Percentiles rank a stretch among this genome's conserved stretches.
These are phyloP conservation scores for Podospora australis DNA, from an alignment of 495 filamentous ascomycete genomes.

Conservation along the genomic window DNA sequence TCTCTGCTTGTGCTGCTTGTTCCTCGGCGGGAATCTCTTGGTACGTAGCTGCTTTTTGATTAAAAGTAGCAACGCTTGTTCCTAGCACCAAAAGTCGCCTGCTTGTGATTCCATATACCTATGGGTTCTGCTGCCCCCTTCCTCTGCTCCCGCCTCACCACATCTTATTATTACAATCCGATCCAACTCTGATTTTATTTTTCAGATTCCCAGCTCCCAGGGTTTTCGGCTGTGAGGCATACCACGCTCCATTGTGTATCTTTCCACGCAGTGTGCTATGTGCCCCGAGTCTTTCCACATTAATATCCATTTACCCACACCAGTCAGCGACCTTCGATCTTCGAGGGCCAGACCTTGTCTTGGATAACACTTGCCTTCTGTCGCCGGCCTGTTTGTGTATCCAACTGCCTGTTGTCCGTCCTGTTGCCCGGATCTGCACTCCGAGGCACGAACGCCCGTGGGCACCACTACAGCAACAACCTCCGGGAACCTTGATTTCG, in stretches of 20 bases:
- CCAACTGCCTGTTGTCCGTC: conserved; percentile 4
- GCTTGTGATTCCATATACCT: conserved; percentile 3
- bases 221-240: conserved; percentile 1
- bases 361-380: conserved; percentile 20
- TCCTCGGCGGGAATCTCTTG: not conserved
- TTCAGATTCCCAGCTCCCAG: conserved; percentile 25
- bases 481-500: not conserved
- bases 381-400: conserved; percentile 17
- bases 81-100: conserved; percentile 10
- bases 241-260: conserved; percentile 16
- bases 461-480: not conserved
- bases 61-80: conserved; percentile 1
- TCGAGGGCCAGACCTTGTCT: conserved; percentile 31
- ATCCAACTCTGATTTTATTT: conserved; percentile 22
- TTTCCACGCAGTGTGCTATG: conserved; percentile 21
- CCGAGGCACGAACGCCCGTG: not conserved
- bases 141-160: conserved; percentile 1
- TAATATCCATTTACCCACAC: conserved; percentile 41
- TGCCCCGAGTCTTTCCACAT: conserved; percentile 37
- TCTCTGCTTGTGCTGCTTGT: not conserved
- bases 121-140: conserved; percentile 7
- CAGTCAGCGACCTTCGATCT: conserved; percentile 29
- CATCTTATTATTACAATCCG: conserved; percentile 4
- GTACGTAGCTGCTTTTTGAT: not conserved
- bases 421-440: not conserved